Evolutionary conservation across 2,329 filamentous ascomycete species (phyloP), one percentile per base, ranked within the genome.

Genomic region (Periglandula ipomoeae): DNA sequence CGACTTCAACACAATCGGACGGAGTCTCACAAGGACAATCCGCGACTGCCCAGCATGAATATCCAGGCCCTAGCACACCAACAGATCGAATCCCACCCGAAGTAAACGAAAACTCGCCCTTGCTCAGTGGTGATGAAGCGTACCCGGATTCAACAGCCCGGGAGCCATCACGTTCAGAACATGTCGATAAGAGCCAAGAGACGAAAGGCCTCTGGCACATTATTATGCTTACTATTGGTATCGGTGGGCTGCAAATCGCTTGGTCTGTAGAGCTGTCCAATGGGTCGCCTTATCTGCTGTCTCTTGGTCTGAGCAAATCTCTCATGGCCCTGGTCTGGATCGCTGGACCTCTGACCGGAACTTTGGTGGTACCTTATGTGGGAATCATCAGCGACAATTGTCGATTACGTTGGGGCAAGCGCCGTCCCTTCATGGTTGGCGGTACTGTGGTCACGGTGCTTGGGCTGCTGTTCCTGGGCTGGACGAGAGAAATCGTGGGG

Each of bases 201-300:
- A 84, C 85, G 22, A 95, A 90, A 74, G 90, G 86, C 65, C 72
- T 83, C 41, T 89, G 84, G 82, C 95, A 95, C 66, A 73, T 97
- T 58, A 79, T 94, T 56, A 71, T 95, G 53, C 71, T 97, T 65
- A 95, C 91, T 6, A 74, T 96, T 53, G 83, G 87, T 61, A 87
- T 95, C 56, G 88, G 88, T 52, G 91, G 88, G 22, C 72, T 97
- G 53, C 91, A 97, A 69, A 86, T 97, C 57, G 89, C 91, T 24
- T 97, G 91, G 91, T 90, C 90, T 1, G 89, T 95, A 38, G 91
- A 97, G 66, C 75, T 95, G 38, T 95, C 89, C 47, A 91, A 95
- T 70, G 90, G 90, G 58, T 95, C 91, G 47, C 87, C 87, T 5
- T 93, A 86, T 61, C 71, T 93, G 37, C 71, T 91, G 37, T 89